A percentile compares a stretch with the other conserved stretches of the same genome.
Conservation (phyloP, 768 basidiomycete genomes). For the Tricholomella constricta region DNA sequence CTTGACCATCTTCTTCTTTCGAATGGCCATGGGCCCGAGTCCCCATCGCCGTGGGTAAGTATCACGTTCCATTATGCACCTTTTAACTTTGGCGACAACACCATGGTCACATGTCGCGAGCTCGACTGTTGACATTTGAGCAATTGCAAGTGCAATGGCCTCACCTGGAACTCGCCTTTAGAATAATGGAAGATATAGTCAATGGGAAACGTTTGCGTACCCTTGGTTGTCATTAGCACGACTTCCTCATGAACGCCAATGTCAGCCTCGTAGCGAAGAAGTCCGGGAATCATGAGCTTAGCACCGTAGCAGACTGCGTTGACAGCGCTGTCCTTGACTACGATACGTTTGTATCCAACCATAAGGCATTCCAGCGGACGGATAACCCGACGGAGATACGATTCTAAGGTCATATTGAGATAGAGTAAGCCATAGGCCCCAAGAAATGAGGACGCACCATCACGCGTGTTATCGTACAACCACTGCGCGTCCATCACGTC, state of each 20-base stretch:
- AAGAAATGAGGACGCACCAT: conserved; percentile 57
- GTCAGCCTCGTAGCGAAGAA: conserved; percentile 94
- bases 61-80: conserved; percentile 99
- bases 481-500: conserved; percentile 99
- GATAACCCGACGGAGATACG: conserved; percentile 93
- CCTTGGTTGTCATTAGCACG: conserved; percentile 98
- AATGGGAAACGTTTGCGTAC: conserved; percentile 33
- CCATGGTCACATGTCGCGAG: conserved; percentile 98
- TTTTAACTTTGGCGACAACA: conserved; percentile 97
- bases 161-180: conserved; percentile 54
- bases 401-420: conserved; percentile 55
- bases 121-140: conserved; percentile 99
- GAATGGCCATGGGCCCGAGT: conserved; percentile 92
- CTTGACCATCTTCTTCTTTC: conserved; percentile 99
- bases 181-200: not conserved
- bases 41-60: conserved; percentile 99
- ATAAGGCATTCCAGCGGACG: conserved; percentile 93
- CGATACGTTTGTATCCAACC: conserved; percentile 96
- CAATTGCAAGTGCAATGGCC: conserved; percentile 91
- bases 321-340: conserved; percentile 98
- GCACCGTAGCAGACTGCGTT: conserved; percentile 99
- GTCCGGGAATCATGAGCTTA: conserved; percentile 98
- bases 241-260: conserved; percentile 95
- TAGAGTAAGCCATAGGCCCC: not conserved
- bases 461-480: conserved; percentile 95